These are phyloP conservation scores for Xylaria flabelliformis DNA, from an alignment of 495 filamentous ascomycete genomes.

Conservation along the genomic window DNA sequence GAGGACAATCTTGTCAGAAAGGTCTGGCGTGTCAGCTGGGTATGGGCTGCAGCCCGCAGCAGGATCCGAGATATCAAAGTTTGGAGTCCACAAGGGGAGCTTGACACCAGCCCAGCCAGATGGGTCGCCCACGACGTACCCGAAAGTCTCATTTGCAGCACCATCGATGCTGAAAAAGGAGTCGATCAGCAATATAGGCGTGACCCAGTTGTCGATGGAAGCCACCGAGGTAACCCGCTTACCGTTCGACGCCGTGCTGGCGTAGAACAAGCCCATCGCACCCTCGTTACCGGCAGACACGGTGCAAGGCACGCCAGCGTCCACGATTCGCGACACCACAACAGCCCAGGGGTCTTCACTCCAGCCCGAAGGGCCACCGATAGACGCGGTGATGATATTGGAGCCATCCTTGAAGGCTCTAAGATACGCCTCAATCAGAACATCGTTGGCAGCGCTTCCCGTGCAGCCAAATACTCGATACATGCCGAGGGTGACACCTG, in stretches of 20 bases:
- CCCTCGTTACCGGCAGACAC: conserved; percentile 65
- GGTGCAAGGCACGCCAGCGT: conserved; percentile 59
- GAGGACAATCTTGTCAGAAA: conserved; percentile 59
- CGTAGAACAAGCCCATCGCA: conserved; percentile 57
- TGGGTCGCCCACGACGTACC: conserved; percentile 49
- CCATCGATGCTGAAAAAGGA: conserved; percentile 44
- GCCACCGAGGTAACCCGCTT: conserved; percentile 58
- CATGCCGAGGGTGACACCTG: conserved; percentile 59
- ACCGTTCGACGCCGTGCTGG: conserved; percentile 60
- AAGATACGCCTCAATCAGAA: conserved; percentile 62
- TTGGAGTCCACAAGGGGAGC: conserved; percentile 58
- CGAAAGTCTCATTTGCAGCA: conserved; percentile 39
- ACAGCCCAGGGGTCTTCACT: conserved; percentile 61
- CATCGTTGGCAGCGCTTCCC: conserved; percentile 55
- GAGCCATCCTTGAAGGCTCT: conserved; percentile 63
- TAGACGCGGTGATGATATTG: conserved; percentile 66
- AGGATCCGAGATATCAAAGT: conserved; percentile 53
- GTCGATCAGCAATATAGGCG: conserved; percentile 49
- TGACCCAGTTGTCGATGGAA: conserved; percentile 57
- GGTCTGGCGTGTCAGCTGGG: conserved; percentile 54
- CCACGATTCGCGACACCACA: conserved; percentile 61
- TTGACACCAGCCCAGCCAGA: conserved; percentile 47
- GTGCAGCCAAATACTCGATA: conserved; percentile 63
- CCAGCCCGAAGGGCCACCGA: conserved; percentile 63
- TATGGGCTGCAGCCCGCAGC: conserved; percentile 54